Percentiles rank a stretch among this genome's conserved stretches.
Evolutionary conservation across 306 rosid species (phyloP).

Genomic region (Quercus gilva): DNA sequence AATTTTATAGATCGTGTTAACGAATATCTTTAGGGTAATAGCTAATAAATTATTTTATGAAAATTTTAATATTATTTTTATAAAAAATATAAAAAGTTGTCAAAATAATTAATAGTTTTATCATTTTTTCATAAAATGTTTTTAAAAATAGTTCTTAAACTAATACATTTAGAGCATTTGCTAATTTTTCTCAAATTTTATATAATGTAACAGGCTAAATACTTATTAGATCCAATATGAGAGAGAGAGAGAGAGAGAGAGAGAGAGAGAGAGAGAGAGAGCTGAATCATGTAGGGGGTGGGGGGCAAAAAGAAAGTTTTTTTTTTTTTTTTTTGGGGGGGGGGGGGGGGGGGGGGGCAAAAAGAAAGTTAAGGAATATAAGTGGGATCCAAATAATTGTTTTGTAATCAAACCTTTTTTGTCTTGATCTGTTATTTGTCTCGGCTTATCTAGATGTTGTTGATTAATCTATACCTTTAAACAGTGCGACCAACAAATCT

Average conservation of each 20-base stretch:
- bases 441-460: not conserved
- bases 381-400: not conserved
- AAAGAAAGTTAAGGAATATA: not conserved
- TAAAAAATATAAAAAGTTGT: no score
- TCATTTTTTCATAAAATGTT: no score
- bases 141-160: no score
- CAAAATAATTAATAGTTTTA: no score
- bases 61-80: no score
- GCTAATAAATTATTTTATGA: no score
- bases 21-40: rapidly evolving
- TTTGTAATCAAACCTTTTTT: not conserved
- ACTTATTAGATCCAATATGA: no score
- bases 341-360: not conserved
- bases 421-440: not conserved
- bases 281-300: not conserved
- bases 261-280: not conserved
- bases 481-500: not conserved
- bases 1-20: no score
- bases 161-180: no score
- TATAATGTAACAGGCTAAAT: no score
- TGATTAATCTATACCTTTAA: not conserved
- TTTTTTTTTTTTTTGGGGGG: no score
- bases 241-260: not conserved
- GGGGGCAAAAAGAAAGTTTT: not conserved
- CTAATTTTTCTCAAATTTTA: no score